Base-by-base conservation (phyloP, 305 asterid species). In the Fraxinus angustifolia region DNA sequence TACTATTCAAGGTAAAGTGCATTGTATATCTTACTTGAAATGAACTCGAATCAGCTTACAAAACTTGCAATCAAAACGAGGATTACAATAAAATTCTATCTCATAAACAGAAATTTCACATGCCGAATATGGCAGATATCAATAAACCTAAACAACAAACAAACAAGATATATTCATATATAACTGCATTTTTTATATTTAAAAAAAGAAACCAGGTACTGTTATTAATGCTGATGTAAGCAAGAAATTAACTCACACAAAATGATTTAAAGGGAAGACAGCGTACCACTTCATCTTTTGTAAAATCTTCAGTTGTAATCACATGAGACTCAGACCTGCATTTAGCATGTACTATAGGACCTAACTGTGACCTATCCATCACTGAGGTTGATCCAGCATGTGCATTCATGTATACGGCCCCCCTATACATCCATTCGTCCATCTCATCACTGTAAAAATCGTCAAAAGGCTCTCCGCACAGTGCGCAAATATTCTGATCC, bases 351-450 rank as follows among this genome's bases (percentile, higher is more conserved):
- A 95, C 93, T 82, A 95, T 95, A 28, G 95, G 97, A 65, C 99
- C 98, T 60, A 95, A 88, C 83, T 82, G 91, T 40, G 97, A 92
- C 89, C 89, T 89, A 75, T 92, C 95, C 89, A 92, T 88, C 77
- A 92, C 96, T 31, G 84, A 86, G 8, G 90, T 85, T 58, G 87
- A 79, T 62, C 90, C 97, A 85, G 80, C 82, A 0, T 97, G 93
- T 50, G 92, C 93, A 82, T 93, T 82, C 97, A 94, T 86, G 86
- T 95, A 95, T 31, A 91, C 92, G 28, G 98, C 97, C 42, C 97
- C 98, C 87, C 81, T 95, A 75, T 93, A 95, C 99, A 95, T 95
- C 99, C 99, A 95, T 82, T 93, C 97, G 67, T 95, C 99, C 76
- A 88, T 86, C 82, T 95, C 99, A 71, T 95, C 99, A 50, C 99